Base-by-base conservation (phyloP, 306 rosid species). In the Sesbania bispinosa region DNA sequence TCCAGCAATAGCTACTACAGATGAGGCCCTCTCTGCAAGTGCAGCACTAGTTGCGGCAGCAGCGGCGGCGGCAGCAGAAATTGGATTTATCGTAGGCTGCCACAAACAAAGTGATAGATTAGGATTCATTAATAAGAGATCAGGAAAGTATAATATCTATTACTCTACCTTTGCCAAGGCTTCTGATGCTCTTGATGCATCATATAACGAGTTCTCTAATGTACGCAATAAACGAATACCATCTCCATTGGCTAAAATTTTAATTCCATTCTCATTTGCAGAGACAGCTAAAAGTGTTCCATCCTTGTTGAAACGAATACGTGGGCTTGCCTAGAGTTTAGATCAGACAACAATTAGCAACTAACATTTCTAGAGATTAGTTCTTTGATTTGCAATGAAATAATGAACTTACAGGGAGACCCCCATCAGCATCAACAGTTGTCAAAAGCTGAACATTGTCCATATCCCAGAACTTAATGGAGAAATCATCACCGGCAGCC, bases 241-340 rank as follows among this genome's bases (percentile, higher is more conserved):
- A 66, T 94, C 94, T 16, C 74, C 36, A 62, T 92, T 91, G 36
- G 96, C 97, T 77, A 94, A 78, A 61, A 94, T 75, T 81, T 94
- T 94, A 55, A 94, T 91, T 73, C 94, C 96, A 72, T 94, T 89
- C 13, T 94, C 97, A 38, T 87, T 91, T 36, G 95, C 87, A 71
- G 99, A 87, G 55, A 94, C 95, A 46, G 99, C 99, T 83, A 94
- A 81, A 54, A 94, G 92, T 58, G 84, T 78, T 70, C 99, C 99
- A 73, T 94, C 95, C 91, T 91, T 94, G 88, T 90, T 94, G 79
- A 94, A 94, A 51, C 99, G 97, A 76, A 94, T 87, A 2, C 95
- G 97, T 9, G 99, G 99, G 73, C 95, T 91, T 39, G 88, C 97
- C 99, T 94, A 82, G 16, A 71, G 77, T 74, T 70, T 70, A 79